Percentiles rank a stretch among this genome's conserved stretches.
Evolutionary conservation across 2,329 filamentous ascomycete genomes (phyloP).

Genomic region (Fusarium robinianum): DNA sequence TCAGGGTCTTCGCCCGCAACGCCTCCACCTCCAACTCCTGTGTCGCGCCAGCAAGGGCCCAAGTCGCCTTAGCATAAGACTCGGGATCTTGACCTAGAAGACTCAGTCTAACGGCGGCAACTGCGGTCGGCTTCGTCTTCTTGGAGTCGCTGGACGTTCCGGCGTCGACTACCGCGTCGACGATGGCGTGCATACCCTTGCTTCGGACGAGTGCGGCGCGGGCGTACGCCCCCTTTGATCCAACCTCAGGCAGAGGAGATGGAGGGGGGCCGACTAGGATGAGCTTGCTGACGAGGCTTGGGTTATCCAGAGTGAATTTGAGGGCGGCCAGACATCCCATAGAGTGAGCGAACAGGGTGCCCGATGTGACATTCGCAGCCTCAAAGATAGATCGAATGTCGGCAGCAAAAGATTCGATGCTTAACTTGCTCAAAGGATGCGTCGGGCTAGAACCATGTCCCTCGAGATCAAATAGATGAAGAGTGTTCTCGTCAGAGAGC

Average conservation of each 20-base stretch:
- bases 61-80: constrained; percentile 59
- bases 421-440: constrained; percentile 47
- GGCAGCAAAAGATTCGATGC: constrained; percentile 48
- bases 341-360: constrained; percentile 55
- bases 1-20: constrained; percentile 41
- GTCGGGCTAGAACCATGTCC: constrained; percentile 60
- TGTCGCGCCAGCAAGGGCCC: constrained; percentile 50
- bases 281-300: constrained; percentile 48
- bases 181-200: constrained; percentile 50
- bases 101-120: constrained; percentile 48
- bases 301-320: constrained; percentile 46
- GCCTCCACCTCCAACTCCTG: constrained; percentile 40
- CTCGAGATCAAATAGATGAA: constrained; percentile 58
- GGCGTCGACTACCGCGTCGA: constrained; percentile 43
- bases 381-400: constrained; percentile 49
- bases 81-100: constrained; percentile 55
- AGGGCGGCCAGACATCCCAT: constrained; percentile 56
- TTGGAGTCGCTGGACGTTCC: constrained; percentile 9
- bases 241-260: constrained; percentile 48
- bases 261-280: constrained; percentile 54
- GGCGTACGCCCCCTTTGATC: constrained; percentile 33
- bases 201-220: constrained; percentile 48
- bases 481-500: constrained; percentile 15
- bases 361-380: constrained; percentile 36
- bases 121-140: constrained; percentile 44